Conservation (phyloP, 1,139 yeast genomes). For the Taiozyma sp. region DNA sequence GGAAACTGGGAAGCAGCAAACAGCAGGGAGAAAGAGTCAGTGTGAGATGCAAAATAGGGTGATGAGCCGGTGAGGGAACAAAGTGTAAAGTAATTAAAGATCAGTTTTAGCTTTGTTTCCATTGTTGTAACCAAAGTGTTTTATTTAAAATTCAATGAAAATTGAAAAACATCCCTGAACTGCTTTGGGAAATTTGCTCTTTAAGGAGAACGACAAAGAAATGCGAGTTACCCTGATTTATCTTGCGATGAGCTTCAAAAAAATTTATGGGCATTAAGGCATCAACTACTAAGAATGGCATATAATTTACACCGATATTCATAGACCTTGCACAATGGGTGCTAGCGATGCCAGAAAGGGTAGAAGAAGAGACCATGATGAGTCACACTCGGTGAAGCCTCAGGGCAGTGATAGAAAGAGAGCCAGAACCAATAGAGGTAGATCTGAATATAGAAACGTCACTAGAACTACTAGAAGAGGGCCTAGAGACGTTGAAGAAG, state of each 20-base stretch:
- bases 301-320: not conserved
- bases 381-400: not conserved
- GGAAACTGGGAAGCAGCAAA: no score
- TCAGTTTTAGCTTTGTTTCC: no score
- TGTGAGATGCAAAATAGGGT: no score
- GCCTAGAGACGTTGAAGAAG: constrained; percentile 18
- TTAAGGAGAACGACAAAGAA: not conserved
- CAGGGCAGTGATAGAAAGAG: constrained; percentile 5
- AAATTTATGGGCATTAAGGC: not conserved
- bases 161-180: not conserved
- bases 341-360: constrained; percentile 31
- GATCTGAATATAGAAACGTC: constrained; percentile 54
- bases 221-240: not conserved
- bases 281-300: not conserved
- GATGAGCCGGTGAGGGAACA: no score
- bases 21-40: no score
- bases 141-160: not conserved
- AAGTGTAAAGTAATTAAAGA: no score
- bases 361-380: constrained; percentile 18
- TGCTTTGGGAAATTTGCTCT: not conserved
- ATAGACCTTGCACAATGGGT: constrained; percentile 30
- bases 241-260: not conserved
- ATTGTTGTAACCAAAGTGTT: no score
- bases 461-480: constrained; percentile 48
- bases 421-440: constrained; percentile 34